phyloP scores from a whole-genome alignment of 2,329 filamentous ascomycete species.

The Exophiala sp. region DNA sequence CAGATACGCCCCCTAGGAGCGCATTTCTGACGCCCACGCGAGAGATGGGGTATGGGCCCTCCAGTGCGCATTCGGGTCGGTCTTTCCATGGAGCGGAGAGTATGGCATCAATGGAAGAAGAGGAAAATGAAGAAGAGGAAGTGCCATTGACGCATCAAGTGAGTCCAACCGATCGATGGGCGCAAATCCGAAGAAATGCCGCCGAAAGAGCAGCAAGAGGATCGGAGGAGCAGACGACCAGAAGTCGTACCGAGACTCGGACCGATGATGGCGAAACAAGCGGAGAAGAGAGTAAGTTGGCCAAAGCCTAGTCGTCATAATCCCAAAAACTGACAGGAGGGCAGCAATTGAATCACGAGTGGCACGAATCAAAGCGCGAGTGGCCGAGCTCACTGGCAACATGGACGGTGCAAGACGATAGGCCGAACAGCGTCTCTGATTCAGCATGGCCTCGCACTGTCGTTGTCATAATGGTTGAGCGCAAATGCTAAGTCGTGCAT shows the following conservation, averaged over 20 bases:
- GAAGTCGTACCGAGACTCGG: slow-evolving; percentile 52
- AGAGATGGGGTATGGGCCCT: slow-evolving; percentile 25
- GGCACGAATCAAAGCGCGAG: slow-evolving; percentile 93
- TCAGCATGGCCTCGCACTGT: too few relatives aligned
- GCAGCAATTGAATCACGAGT: slow-evolving; percentile 91
- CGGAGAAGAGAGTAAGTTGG: slow-evolving; percentile 79
- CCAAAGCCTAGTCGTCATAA: background rate
- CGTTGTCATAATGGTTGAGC: too few relatives aligned
- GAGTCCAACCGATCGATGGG: slow-evolving; percentile 72
- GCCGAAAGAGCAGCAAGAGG: slow-evolving; percentile 67
- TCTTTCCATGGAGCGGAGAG: slow-evolving; percentile 13
- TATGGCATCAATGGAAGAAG: slow-evolving; percentile 20
- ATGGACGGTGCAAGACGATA: slow-evolving; percentile 52
- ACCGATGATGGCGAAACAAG: slow-evolving; percentile 82
- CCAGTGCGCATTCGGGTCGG: slow-evolving; percentile 20
- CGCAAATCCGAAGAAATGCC: slow-evolving; percentile 90
- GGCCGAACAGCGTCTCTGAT: too few relatives aligned
- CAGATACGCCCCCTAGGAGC: slow-evolving; percentile 41
- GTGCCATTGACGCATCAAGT: slow-evolving; percentile 18
- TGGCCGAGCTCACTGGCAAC: slow-evolving; percentile 85
- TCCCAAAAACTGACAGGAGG: slow-evolving; percentile 29
- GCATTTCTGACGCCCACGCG: slow-evolving; percentile 19
- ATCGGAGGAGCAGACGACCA: slow-evolving; percentile 54
- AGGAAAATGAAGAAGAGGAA: slow-evolving; percentile 24
- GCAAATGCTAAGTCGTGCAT: too few relatives aligned